Conservation (phyloP, 75 land plant genomes). For the Isoetes taiwanensis region DNA sequence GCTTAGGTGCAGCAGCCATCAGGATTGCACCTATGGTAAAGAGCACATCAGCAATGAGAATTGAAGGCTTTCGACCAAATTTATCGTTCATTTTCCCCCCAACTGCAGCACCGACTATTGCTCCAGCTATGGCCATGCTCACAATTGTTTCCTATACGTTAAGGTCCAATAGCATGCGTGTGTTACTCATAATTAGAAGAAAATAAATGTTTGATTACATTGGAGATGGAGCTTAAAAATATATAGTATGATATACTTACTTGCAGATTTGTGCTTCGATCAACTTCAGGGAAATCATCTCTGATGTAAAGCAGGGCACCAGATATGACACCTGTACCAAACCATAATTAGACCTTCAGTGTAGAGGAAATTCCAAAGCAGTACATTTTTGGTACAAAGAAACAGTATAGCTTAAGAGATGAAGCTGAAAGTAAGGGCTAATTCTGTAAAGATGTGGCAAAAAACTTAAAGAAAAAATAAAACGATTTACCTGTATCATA, state of each 20-base stretch:
- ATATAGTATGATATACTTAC: constrained; percentile 28
- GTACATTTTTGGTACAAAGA: too few species aligned
- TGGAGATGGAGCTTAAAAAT: too few species aligned
- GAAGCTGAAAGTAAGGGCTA: not conserved
- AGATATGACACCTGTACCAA: constrained; percentile 60
- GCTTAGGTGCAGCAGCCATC: constrained; percentile 52
- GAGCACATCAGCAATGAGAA: constrained; percentile 44
- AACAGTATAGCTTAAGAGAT: not conserved
- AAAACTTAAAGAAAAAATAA: not conserved
- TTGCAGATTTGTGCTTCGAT: constrained; percentile 48
- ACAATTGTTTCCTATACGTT: constrained; percentile 70
- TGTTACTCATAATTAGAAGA: too few species aligned
- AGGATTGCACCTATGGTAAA: constrained; percentile 59
- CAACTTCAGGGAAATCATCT: constrained; percentile 58
- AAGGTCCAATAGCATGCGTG: too few species aligned
- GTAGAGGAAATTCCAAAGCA: not conserved
- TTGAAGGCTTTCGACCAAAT: constrained; percentile 39
- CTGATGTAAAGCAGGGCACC: constrained; percentile 66
- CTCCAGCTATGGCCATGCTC: constrained; percentile 79
- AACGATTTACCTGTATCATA: constrained; percentile 56
- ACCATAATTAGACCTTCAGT: not conserved
- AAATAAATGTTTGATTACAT: too few species aligned
- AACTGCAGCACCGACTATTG: constrained; percentile 57
- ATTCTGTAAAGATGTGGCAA: not conserved
- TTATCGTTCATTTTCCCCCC: constrained; percentile 61